Conservation (phyloP, 2,329 filamentous ascomycete genomes). For the Claviceps monticola region DNA sequence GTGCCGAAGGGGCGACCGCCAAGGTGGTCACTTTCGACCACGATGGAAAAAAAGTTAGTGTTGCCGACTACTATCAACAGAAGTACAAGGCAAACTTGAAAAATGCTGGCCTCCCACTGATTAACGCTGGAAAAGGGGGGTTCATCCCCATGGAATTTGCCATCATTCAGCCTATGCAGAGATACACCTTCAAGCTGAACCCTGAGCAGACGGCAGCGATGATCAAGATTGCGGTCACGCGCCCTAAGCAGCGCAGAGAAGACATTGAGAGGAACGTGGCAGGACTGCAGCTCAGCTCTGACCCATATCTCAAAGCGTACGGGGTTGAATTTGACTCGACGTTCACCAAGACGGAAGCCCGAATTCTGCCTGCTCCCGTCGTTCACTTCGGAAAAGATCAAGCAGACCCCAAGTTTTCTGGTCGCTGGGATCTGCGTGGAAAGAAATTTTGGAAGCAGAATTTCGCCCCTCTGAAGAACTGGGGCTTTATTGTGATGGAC, state of each 20-base stretch:
- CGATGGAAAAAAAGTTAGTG: conserved; percentile 29
- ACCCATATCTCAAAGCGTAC: conserved; percentile 59
- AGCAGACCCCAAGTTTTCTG: conserved; percentile 48
- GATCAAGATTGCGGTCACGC: conserved; percentile 86
- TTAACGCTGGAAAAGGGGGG: conserved; percentile 40
- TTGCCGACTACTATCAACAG: conserved; percentile 42
- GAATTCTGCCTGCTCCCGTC: conserved; percentile 55
- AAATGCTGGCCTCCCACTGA: conserved; percentile 37
- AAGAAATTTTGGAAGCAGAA: conserved; percentile 62
- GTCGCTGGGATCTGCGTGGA: conserved; percentile 77
- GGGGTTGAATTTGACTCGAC: conserved; percentile 53
- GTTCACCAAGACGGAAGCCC: conserved; percentile 56
- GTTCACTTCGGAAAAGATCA: conserved; percentile 51
- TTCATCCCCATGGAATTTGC: conserved; percentile 50
- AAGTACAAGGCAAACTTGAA: conserved; percentile 38
- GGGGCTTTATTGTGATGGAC: conserved; percentile 60
- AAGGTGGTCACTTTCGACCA: conserved; percentile 41
- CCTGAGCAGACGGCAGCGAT: conserved; percentile 59
- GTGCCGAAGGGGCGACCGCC: conserved; percentile 31
- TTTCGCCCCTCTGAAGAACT: conserved; percentile 45
- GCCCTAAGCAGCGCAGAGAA: conserved; percentile 51
- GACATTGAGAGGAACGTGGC: conserved; percentile 44
- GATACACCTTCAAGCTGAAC: conserved; percentile 49
- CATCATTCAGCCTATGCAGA: conserved; percentile 37
- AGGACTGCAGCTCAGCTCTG: conserved; percentile 54